Base-by-base conservation (phyloP, 2,329 filamentous ascomycete genomes). In the Zymoseptoria brevis region DNA sequence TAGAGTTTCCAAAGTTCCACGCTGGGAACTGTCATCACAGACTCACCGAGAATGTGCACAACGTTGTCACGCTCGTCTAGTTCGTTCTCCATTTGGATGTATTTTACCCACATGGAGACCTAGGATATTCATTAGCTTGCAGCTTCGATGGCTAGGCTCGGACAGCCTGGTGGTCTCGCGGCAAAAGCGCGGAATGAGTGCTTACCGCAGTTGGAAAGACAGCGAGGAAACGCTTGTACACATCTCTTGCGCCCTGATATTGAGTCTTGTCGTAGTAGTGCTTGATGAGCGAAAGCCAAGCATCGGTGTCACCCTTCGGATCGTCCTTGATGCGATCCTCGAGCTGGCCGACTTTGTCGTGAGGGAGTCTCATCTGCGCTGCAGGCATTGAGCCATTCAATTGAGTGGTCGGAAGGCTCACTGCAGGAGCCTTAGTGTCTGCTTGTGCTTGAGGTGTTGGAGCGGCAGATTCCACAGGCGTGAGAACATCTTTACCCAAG, bases 271-370 rank as follows among this genome's bases (percentile, higher is more conserved):
- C 86, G 67, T 87, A 87, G 74, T 96, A 85, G 72, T 96, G 90
- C 66, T 84, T 83, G 72, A 99, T 93, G 71, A 99, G 81, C 65
- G 84, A 83, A 68, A 95, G 78, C 94, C 94, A 99, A 30, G 93
- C 90, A 72, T 94, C 89, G 75, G 94, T 84, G 68, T 96, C 92
- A 70, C 93, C 94, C 68, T 90, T 88, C 16, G 93, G 89, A 71
- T 99, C 94, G 70, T 96, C 89, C 72, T 88, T 87, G 73, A 97
- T 88, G 71, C 93, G 87, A 73, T 94, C 89, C 78, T 99, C 93
- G 70, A 97, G 81, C 60, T 92, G 83, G 59, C 87, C 86, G 67
- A 93, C 81, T 64, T 83, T 83, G 75, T 96, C 88, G 75, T 87
- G 83, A 58, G 87, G 84, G 63, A 87, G 76, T 63, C 85, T 78